These are phyloP conservation scores for Craterostigma plantagineum DNA, from an alignment of 257 asterid species.

Conservation along the genomic window DNA sequence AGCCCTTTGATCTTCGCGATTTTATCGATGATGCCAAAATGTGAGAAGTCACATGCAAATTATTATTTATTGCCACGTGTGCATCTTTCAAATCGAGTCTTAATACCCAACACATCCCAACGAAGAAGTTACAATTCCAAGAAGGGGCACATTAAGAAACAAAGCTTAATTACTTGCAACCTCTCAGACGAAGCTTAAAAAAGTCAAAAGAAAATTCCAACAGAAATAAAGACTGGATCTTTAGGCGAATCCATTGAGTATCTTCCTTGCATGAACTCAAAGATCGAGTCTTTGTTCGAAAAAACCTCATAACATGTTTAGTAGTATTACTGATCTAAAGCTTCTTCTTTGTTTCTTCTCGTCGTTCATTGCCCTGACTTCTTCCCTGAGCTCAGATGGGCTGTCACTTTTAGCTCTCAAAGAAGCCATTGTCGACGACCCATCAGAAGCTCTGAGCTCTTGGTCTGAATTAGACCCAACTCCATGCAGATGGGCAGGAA, in stretches of 20 bases:
- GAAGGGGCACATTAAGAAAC: background rate
- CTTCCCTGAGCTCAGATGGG: slow-evolving; percentile 59
- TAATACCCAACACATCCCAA: too few species aligned
- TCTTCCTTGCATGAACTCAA: slow-evolving; percentile 8
- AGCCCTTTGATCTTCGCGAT: slow-evolving; percentile 5
- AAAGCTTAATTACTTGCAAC: too few species aligned
- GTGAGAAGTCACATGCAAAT: slow-evolving; percentile 6
- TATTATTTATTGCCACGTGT: slow-evolving; percentile 7
- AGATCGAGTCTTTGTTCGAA: slow-evolving; percentile 22
- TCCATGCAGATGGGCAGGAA: slow-evolving; percentile 81
- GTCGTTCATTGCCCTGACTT: slow-evolving; percentile 16
- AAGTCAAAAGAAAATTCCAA: background rate
- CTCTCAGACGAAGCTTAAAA: slow-evolving; percentile 6
- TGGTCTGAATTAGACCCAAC: slow-evolving; percentile 56
- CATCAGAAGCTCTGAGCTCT: slow-evolving; percentile 36
- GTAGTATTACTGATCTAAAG: slow-evolving; percentile 1
- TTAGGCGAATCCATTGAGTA: background rate
- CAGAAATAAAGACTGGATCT: too few species aligned
- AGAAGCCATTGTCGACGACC: slow-evolving; percentile 58
- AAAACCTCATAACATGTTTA: slow-evolving; percentile 2
- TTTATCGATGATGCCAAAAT: too few species aligned
- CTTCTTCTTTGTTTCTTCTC: slow-evolving; percentile 22
- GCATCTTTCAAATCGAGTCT: slow-evolving; percentile 4
- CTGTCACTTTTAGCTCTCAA: slow-evolving; percentile 82
- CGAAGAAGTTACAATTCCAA: too few species aligned